Conservation (phyloP, 2,329 filamentous ascomycete genomes). For the Lasiodiplodia hormozganensis region DNA sequence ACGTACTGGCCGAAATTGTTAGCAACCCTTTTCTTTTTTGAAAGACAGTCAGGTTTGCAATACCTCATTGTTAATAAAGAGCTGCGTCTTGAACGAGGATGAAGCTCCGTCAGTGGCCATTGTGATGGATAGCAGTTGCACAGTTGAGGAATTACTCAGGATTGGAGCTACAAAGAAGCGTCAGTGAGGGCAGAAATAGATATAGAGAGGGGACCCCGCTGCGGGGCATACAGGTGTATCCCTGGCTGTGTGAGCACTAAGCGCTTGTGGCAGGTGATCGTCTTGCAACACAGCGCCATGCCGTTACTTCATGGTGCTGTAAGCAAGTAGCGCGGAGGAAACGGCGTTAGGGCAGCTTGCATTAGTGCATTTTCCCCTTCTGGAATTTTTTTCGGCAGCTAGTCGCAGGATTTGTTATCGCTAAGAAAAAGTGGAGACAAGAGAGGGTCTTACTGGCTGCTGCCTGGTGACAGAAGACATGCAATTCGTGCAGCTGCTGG, state of each 20-base stretch:
- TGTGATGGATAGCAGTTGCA: neutral
- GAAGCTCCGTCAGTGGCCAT: neutral
- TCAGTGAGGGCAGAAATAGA: neutral
- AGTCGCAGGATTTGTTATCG: neutral
- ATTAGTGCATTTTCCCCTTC: neutral
- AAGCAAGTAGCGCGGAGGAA: neutral
- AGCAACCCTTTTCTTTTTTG: neutral
- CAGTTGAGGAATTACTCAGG: too few species aligned
- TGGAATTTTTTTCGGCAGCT: neutral
- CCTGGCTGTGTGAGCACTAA: neutral
- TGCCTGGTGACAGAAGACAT: neutral
- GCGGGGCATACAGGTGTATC: neutral
- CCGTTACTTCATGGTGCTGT: neutral
- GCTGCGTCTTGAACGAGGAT: slow-evolving; percentile 29
- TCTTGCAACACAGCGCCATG: neutral
- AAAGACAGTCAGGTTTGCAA: neutral
- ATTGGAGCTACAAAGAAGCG: neutral
- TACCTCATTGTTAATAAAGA: slow-evolving; percentile 43
- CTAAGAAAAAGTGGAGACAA: neutral
- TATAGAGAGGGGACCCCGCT: slow-evolving; percentile 5
- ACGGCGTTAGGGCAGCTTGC: neutral
- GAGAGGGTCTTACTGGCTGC: neutral
- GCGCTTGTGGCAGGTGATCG: neutral
- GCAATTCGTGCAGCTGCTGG: neutral
- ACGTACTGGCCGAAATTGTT: slow-evolving; percentile 35